phyloP scores from a whole-genome alignment of 202 grass and related monocot species.

The Cymbopogon flexuosus region DNA sequence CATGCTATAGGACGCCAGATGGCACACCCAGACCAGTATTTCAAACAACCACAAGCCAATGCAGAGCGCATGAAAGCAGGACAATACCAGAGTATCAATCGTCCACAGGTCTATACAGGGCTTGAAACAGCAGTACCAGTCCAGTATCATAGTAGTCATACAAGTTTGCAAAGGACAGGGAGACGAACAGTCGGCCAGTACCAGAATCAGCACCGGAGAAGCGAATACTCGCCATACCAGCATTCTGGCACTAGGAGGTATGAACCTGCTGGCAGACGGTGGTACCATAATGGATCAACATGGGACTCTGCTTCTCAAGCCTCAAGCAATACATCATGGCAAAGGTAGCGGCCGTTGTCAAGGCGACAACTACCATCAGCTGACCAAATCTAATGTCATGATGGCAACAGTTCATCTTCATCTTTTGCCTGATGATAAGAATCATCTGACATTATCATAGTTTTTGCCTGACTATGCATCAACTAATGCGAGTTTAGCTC shows the following conservation, averaged over 20 bases:
- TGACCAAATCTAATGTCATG: background rate
- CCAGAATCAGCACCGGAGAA: conserved; percentile 18
- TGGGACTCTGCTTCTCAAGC: background rate
- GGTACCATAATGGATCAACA: background rate
- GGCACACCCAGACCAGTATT: background rate
- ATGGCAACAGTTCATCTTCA: background rate
- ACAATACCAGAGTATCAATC: background rate
- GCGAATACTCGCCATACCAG: background rate
- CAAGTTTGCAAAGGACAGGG: background rate
- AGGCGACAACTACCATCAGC: background rate
- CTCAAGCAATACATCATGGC: background rate
- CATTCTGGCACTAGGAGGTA: background rate
- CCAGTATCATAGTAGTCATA: background rate
- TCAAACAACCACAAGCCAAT: background rate
- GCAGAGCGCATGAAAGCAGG: background rate
- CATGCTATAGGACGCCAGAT: background rate
- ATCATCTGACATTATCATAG: background rate
- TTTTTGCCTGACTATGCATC: conserved; percentile 9
- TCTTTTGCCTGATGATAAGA: background rate
- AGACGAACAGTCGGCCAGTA: background rate
- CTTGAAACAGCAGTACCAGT: background rate
- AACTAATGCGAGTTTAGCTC: background rate
- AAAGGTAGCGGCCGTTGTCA: background rate
- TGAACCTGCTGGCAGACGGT: background rate
- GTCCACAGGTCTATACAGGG: background rate